Conservation (phyloP, 441 rosid species). For the Gossypium lobatum region DNA sequence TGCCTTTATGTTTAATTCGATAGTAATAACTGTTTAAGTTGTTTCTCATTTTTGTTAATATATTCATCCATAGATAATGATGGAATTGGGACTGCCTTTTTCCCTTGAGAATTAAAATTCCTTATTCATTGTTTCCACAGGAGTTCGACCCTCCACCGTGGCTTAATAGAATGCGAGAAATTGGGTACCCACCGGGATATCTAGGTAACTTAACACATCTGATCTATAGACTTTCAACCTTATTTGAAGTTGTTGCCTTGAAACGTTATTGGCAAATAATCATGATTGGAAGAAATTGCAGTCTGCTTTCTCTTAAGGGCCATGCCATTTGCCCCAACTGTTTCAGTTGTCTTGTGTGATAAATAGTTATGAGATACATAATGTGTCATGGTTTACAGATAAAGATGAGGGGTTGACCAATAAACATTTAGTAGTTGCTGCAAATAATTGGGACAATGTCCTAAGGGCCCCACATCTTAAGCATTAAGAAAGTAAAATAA, state of each 20-base stretch:
- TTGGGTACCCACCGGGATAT: constrained; percentile 98
- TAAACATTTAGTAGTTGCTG: neutral
- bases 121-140: constrained; percentile 27
- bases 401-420: neutral
- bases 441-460: neutral
- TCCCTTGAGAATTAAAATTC: neutral
- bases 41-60: neutral
- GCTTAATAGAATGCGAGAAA: constrained; percentile 91
- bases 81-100: neutral
- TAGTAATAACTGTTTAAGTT: neutral
- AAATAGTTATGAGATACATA: neutral
- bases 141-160: constrained; percentile 99
- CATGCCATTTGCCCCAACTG: neutral
- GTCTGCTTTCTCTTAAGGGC: neutral
- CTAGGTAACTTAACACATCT: constrained; percentile 40
- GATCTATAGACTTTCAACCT: neutral
- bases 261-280: neutral
- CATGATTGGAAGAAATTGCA: neutral
- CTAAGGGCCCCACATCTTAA: neutral
- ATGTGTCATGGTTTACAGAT: neutral
- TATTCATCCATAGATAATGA: neutral
- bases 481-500: neutral
- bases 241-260: neutral
- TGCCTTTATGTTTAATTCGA: neutral
- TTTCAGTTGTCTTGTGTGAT: neutral